Evolutionary conservation across 805 yeast genomes (phyloP).

Genomic region (Starmerella davenportii): DNA sequence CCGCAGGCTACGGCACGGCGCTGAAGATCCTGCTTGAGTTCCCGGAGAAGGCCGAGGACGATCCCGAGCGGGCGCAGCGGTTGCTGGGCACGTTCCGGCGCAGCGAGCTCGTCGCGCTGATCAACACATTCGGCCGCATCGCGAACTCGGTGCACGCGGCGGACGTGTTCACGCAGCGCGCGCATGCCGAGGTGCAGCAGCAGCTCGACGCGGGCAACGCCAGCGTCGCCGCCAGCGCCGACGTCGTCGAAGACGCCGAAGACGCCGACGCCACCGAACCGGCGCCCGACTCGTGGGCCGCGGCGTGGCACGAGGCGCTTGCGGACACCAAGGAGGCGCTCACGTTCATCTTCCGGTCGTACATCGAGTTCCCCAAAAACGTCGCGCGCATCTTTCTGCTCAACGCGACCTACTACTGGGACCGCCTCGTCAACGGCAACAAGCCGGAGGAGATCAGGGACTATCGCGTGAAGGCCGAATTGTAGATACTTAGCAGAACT

Average conservation of each 20-base stretch:
- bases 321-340: constrained; percentile 41
- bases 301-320: constrained; percentile 35
- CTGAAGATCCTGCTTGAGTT: constrained; percentile 74
- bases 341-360: constrained; percentile 45
- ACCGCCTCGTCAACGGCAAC: constrained; percentile 31
- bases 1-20: constrained; percentile 95
- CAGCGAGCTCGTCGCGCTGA: constrained; percentile 72
- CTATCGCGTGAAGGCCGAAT: constrained; percentile 1
- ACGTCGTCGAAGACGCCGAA: no score
- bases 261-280: neutral
- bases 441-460: neutral
- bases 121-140: constrained; percentile 83
- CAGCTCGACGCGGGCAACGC: constrained; percentile 4
- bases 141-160: constrained; percentile 69
- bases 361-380: constrained; percentile 49
- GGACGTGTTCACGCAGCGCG: constrained; percentile 34
- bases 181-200: constrained; percentile 10
- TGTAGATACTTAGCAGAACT: no score
- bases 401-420: constrained; percentile 47
- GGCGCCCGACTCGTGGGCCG: constrained; percentile 13
- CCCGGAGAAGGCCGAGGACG: constrained; percentile 32
- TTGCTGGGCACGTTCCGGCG: constrained; percentile 43
- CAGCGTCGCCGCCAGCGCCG: no score
- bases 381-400: constrained; percentile 34
- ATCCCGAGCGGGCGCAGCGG: constrained; percentile 29